Conservation (phyloP, 805 yeast species). For the Candida methanosorbosa region DNA sequence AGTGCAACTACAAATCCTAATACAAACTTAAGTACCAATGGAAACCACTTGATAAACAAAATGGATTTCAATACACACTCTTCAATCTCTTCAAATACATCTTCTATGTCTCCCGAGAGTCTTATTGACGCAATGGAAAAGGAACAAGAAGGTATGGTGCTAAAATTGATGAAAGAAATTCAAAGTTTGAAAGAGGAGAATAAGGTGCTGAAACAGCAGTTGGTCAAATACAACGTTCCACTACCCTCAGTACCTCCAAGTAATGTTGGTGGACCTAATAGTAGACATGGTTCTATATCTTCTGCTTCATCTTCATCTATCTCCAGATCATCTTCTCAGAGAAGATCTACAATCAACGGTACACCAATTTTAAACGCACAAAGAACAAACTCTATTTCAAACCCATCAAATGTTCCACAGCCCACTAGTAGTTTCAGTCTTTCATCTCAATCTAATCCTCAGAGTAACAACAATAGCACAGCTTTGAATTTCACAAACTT, state of each 20-base stretch:
- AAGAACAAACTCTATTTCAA: too few relatives aligned
- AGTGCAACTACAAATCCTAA: slow-evolving; percentile 7
- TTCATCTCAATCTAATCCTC: too few relatives aligned
- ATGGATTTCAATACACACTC: slow-evolving; percentile 11
- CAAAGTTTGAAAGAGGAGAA: slow-evolving; percentile 45
- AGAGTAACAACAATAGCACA: too few relatives aligned
- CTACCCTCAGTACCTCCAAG: background rate
- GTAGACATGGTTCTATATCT: background rate
- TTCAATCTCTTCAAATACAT: slow-evolving; percentile 12
- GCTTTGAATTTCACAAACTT: too few relatives aligned
- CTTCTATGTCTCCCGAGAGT: slow-evolving; percentile 31
- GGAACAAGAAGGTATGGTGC: slow-evolving; percentile 69
- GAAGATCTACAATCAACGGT: slow-evolving; percentile 17
- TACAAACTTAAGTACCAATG: slow-evolving; percentile 5
- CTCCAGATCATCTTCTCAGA: slow-evolving; percentile 14
- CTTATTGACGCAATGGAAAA: slow-evolving; percentile 56
- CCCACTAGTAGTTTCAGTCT: too few relatives aligned
- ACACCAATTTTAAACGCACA: background rate
- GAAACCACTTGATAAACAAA: too few relatives aligned
- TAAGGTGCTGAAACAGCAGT: slow-evolving; percentile 26
- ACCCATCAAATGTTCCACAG: too few relatives aligned
- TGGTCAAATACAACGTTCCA: slow-evolving; percentile 10
- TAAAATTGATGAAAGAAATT: slow-evolving; percentile 58
- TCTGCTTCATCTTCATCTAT: slow-evolving; percentile 10
- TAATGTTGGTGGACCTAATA: background rate